Evolutionary conservation across 306 rosid genomes (phyloP).

Genomic region (Abrus precatorius): DNA sequence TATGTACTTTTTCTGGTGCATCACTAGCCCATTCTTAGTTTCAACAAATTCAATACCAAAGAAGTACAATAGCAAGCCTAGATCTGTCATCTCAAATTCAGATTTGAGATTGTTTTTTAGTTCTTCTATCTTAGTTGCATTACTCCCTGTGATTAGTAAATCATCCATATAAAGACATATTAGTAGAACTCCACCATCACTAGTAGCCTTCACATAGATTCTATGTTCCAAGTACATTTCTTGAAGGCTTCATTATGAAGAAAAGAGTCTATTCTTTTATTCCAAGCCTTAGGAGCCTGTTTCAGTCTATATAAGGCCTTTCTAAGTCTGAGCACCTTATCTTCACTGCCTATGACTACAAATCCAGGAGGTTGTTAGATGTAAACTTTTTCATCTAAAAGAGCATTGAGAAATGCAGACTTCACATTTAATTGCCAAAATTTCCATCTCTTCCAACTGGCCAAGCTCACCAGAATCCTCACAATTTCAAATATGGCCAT

Average conservation of each 20-base stretch:
- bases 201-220: too few relatives aligned
- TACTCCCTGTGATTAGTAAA: background rate
- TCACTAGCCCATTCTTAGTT: too few relatives aligned
- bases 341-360: background rate
- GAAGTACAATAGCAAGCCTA: background rate
- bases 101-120: background rate
- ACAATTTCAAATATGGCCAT: too few relatives aligned
- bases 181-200: too few relatives aligned
- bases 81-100: background rate
- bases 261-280: background rate
- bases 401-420: background rate
- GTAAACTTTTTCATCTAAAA: too few relatives aligned
- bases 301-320: background rate
- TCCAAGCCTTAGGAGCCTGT: background rate
- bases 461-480: background rate
- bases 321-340: background rate
- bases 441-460: background rate
- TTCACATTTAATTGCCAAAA: background rate
- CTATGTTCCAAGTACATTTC: too few relatives aligned
- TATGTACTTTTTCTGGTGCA: too few relatives aligned
- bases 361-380: background rate
- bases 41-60: too few relatives aligned
- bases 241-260: background rate
- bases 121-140: background rate
- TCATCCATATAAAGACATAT: too few relatives aligned